phyloP scores from a whole-genome alignment of 768 basidiomycete genomes.

The Cystobasidium onofrii region DNA sequence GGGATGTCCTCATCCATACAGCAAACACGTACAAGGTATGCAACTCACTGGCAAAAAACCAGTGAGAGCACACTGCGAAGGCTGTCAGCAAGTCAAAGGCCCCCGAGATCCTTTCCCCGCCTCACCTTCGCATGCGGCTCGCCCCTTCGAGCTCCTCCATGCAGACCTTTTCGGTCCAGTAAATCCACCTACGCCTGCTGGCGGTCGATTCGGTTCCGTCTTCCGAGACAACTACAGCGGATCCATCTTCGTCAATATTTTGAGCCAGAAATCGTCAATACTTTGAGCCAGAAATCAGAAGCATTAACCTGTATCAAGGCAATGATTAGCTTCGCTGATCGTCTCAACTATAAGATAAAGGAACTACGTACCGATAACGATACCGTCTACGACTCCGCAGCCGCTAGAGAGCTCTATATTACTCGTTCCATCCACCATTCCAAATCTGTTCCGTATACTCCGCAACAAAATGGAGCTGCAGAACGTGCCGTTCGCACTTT shows the following conservation, averaged over 20 bases:
- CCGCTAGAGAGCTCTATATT: not conserved
- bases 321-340: not conserved
- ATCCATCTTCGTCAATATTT: not conserved
- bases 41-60: not conserved
- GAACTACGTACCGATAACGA: slow-evolving; percentile 1
- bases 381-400: not conserved
- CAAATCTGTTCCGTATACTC: slow-evolving; percentile 1
- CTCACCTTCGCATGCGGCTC: not conserved
- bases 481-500: not conserved
- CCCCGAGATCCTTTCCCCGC: not conserved
- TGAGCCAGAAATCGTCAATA: no score
- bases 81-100: not conserved
- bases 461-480: not conserved
- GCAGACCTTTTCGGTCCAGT: slow-evolving; percentile 4
- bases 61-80: not conserved
- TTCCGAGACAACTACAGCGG: not conserved
- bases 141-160: not conserved
- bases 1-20: not conserved
- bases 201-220: not conserved
- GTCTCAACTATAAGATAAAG: not conserved
- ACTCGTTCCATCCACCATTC: not conserved
- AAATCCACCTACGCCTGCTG: not conserved
- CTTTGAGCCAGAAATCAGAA: no score
- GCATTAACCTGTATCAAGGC: not conserved
- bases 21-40: not conserved